Base-by-base conservation (phyloP, 2,329 filamentous ascomycete genomes). In the Fusarium redolens region DNA sequence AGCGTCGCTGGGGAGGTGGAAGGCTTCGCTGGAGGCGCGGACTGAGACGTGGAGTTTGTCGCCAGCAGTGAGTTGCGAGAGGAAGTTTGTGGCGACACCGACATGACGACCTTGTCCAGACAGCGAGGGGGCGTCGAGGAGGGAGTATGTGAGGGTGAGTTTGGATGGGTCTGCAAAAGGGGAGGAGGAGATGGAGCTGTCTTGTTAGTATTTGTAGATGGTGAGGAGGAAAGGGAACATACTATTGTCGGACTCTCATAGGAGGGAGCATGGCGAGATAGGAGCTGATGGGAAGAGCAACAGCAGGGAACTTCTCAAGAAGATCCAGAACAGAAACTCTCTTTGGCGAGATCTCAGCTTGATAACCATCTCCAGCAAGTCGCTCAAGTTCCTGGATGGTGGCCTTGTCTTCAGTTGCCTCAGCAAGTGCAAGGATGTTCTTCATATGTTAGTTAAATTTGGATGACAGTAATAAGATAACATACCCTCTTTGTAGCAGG, bases 161-260 rank as follows among this genome's bases (percentile, higher is more conserved):
- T 85, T 85, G 15, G 82, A 83, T 0, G 88, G 84, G 69, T 91
- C 86, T 69, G 83, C 85, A 0, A 93, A 84, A 0, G 92, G 92
- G 0, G 92, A 93, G 0, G 92, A 94, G 1, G 92, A 94, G 77
- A 95, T 94, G 37, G 91, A 93, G 75, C 84, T 85, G 60, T 14
- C 12, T 3, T 22, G 68, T 76, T 43, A 74, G 56, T 17, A 37
- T 22, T 3, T 5, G 5, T 5, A 15, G 18, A 10, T 8, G 18
- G 25, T 14, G 35, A 18, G 37, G 14, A 41, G 30, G 4, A 28
- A 35, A 14, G 15, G 20, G 11, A 25, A 69, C 81, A 74, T 74
- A 84, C 80, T 95, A 95, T 79, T 93, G 91, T n/a, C 92, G 88
- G 43, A 93, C 86, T 33, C 92, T 90, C 90, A 96, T 93, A 0